A percentile compares a stretch with the other conserved stretches of the same genome.
These are phyloP conservation scores for Cladobotryum mycophilum DNA, from an alignment of 2,329 filamentous ascomycete species.

Conservation along the genomic window DNA sequence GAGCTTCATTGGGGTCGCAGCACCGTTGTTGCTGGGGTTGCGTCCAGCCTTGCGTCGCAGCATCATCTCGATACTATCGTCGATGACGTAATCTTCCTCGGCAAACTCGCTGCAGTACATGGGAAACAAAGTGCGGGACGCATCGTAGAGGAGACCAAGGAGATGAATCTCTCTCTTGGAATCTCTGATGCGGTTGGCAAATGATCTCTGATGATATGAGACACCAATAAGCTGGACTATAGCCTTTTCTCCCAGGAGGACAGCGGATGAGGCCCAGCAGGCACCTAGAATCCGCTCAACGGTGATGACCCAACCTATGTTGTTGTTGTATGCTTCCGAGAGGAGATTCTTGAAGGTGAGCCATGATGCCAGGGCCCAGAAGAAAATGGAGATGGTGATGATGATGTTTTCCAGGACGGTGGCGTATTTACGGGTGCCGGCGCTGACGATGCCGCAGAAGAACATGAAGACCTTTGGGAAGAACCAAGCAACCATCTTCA, in stretches of 20 bases:
- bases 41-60: constrained; percentile 46
- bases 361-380: constrained; percentile 59
- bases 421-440: constrained; percentile 65
- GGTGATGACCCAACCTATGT: constrained; percentile 48
- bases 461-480: constrained; percentile 61
- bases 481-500: constrained; percentile 57
- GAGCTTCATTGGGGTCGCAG: constrained; percentile 70
- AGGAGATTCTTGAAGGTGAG: constrained; percentile 56
- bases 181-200: constrained; percentile 75
- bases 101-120: constrained; percentile 86
- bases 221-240: constrained; percentile 79
- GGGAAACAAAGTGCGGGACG: constrained; percentile 81
- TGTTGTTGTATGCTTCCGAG: constrained; percentile 21
- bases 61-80: constrained; percentile 70
- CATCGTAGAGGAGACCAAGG: constrained; percentile 80
- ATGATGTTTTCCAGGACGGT: constrained; percentile 58
- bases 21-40: constrained; percentile 45
- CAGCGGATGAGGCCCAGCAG: constrained; percentile 58
- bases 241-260: constrained; percentile 71
- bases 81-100: constrained; percentile 88
- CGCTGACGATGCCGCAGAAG: constrained; percentile 61
- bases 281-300: constrained; percentile 62
- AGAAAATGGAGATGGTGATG: constrained; percentile 61
- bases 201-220: constrained; percentile 79
- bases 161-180: constrained; percentile 83